phyloP scores from a whole-genome alignment of 2,329 filamentous ascomycete genomes.

The Acephala macrosclerotiorum region DNA sequence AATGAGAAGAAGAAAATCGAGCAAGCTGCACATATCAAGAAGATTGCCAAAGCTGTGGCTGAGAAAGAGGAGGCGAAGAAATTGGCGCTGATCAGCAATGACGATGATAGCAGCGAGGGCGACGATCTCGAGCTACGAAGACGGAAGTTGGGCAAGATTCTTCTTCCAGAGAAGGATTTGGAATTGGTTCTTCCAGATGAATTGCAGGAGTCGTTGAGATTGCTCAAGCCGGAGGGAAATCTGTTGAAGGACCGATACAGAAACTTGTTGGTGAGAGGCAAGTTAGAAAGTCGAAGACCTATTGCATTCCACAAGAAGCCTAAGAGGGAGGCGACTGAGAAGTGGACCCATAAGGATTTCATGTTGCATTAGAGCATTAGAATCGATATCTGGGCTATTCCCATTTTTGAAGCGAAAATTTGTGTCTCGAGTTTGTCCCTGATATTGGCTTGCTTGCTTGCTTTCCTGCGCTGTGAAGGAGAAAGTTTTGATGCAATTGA shows the following conservation, averaged over 20 bases:
- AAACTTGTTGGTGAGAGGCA: constrained; percentile 86
- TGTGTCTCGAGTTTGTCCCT: background rate
- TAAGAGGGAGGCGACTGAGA: constrained; percentile 85
- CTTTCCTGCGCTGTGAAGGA: background rate
- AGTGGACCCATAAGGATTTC: constrained; percentile 98
- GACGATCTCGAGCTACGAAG: constrained; percentile 72
- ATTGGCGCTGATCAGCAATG: constrained; percentile 52
- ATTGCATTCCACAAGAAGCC: constrained; percentile 84
- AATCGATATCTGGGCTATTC: background rate
- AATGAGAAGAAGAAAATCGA: constrained; percentile 76
- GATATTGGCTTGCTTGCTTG: background rate
- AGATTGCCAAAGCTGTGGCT: constrained; percentile 69
- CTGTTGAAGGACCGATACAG: constrained; percentile 90
- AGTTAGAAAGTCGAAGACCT: constrained; percentile 82
- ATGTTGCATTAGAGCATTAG: constrained; percentile 43
- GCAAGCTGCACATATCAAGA: constrained; percentile 75
- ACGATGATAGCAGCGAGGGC: constrained; percentile 61
- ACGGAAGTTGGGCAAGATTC: constrained; percentile 75
- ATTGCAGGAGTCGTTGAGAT: constrained; percentile 79
- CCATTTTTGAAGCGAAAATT: background rate
- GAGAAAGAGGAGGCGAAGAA: constrained; percentile 61
- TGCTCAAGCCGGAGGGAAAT: constrained; percentile 95
- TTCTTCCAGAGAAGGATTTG: constrained; percentile 79
- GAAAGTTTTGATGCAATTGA: background rate
- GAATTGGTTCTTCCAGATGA: constrained; percentile 85